A percentile compares a stretch with the other conserved stretches of the same genome.
Conservation (phyloP, 441 rosid genomes). For the Erodium texanum region DNA sequence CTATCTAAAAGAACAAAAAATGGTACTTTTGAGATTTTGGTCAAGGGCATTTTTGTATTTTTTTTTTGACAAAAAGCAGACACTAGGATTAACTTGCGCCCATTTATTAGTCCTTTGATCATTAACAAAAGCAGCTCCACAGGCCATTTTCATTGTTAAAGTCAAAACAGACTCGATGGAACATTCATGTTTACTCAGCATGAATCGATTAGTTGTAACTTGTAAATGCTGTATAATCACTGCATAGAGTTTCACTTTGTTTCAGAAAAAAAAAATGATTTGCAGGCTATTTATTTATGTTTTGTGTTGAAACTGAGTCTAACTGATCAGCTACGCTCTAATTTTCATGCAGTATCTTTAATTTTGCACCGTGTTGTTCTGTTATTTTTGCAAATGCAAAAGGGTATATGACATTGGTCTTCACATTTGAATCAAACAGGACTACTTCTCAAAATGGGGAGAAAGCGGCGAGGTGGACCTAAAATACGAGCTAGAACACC, state of each 20-base stretch:
- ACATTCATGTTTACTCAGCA: neutral
- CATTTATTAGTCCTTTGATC: neutral
- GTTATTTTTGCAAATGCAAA: neutral
- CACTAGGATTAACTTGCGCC: neutral
- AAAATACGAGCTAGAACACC: constrained; percentile 85
- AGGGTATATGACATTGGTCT: neutral
- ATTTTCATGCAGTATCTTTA: neutral
- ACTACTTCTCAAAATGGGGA: constrained; percentile 92
- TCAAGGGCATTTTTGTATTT: no score
- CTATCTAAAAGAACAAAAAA: no score
- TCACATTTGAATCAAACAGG: constrained; percentile 38
- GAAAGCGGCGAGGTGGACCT: constrained; percentile 88
- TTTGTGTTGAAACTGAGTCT: neutral
- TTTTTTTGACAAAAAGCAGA: neutral
- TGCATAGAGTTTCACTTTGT: neutral
- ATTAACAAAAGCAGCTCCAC: neutral
- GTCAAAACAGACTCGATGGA: neutral
- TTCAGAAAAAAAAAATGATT: neutral
- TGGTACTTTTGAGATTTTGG: no score
- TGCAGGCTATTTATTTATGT: constrained; percentile 1
- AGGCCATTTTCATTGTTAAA: neutral
- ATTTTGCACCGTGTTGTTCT: neutral
- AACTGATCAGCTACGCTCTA: neutral
- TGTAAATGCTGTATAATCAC: neutral
- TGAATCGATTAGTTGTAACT: neutral